These are phyloP conservation scores for Suillus bovinus DNA, from an alignment of 768 basidiomycete species.

Conservation along the genomic window DNA sequence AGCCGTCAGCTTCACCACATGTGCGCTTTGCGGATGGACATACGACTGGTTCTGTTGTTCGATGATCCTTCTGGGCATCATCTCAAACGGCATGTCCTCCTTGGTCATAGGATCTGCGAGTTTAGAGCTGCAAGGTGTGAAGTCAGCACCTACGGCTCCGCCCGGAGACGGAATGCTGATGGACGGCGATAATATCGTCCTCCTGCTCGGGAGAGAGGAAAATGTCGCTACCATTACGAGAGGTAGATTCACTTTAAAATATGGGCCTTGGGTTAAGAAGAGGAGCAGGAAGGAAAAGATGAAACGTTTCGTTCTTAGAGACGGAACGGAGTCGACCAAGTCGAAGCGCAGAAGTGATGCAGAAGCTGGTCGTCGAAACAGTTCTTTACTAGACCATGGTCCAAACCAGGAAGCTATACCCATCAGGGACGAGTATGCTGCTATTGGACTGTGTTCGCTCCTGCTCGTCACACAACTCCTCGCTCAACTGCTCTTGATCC, in stretches of 20 bases:
- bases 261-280: background rate
- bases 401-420: background rate
- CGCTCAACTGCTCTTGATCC: constrained; percentile 35
- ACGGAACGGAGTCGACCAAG: background rate
- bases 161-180: constrained; percentile 30
- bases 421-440: constrained; percentile 13
- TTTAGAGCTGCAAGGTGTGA: constrained; percentile 1
- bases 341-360: constrained; percentile 9
- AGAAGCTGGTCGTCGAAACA: background rate
- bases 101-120: constrained; percentile 15
- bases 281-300: background rate
- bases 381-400: background rate
- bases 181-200: constrained; percentile 12
- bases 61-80: constrained; percentile 22
- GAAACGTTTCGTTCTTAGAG: background rate
- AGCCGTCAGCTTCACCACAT: constrained; percentile 11
- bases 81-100: constrained; percentile 22
- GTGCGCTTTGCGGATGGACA: constrained; percentile 16
- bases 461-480: constrained; percentile 35
- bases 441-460: constrained; percentile 30
- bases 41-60: constrained; percentile 22
- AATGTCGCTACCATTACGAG: constrained; percentile 17
- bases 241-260: constrained; percentile 26
- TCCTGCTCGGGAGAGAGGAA: constrained; percentile 17
- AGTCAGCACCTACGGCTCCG: constrained; percentile 25